A percentile compares a stretch with the other conserved stretches of the same genome.
These are phyloP conservation scores for Stephanodiscus triporus DNA, from an alignment of 108 stramenopile genomes.

Conservation along the genomic window DNA sequence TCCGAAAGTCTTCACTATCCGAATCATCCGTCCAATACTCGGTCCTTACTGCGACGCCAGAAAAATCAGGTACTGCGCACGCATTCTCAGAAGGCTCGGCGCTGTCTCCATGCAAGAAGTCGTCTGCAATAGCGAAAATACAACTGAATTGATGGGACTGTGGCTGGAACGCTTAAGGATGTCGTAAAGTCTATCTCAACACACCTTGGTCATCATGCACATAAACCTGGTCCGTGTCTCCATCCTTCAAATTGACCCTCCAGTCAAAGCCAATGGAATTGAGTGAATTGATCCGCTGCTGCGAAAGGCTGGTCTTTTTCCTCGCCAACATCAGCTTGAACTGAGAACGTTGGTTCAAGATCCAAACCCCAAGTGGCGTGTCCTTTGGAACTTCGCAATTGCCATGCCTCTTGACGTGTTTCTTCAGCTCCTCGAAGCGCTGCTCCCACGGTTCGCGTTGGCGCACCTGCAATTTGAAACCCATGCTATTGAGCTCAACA, in stretches of 20 bases:
- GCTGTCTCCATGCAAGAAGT: not conserved
- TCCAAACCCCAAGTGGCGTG: slow-evolving; percentile 31
- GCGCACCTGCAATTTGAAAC: slow-evolving; percentile 20
- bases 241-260: slow-evolving; percentile 11
- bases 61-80: not conserved
- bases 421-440: slow-evolving; percentile 30
- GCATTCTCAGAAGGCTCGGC: not conserved
- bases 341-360: slow-evolving; percentile 27
- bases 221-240: not conserved
- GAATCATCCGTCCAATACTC: not conserved
- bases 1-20: slow-evolving; percentile 10
- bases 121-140: slow-evolving; percentile 7
- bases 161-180: too few species aligned
- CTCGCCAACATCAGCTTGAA: slow-evolving; percentile 26
- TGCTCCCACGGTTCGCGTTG: slow-evolving; percentile 33
- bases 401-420: slow-evolving; percentile 34
- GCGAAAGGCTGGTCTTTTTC: slow-evolving; percentile 15
- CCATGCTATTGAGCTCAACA: slow-evolving; percentile 13
- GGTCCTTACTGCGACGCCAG: not conserved
- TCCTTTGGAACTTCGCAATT: slow-evolving; percentile 33
- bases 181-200: not conserved
- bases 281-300: slow-evolving; percentile 26
- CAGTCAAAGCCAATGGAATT: slow-evolving; percentile 36
- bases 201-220: not conserved
- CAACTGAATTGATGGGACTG: not conserved